Base-by-base conservation (phyloP, 164 flowering plant species). In the Tinospora cordifolia region DNA sequence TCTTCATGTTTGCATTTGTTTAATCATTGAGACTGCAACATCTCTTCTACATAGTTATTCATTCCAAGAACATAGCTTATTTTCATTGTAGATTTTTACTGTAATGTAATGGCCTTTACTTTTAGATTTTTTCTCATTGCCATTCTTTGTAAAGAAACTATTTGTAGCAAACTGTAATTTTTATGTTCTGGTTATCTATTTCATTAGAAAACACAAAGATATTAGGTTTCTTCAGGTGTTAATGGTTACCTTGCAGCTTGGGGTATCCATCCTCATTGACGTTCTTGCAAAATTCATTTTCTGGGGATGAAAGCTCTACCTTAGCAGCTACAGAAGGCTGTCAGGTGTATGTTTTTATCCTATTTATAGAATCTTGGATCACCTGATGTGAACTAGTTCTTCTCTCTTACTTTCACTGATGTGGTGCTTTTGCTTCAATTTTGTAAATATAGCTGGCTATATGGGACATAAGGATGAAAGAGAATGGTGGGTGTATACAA, bases 401-500 rank as follows among this genome's bases (percentile, higher is more conserved):
- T 25, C 1, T 34, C 39, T 24, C 34, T 71, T 34, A 17, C 11
- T 44, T 10, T 39, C 26, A 12, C 3, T 24, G 6, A 39, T 72
- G 13, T 71, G 19, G 30, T 65, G 63, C 24, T 69, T 71, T 36
- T 72, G 39, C 69, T 72, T 66, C 36, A 63, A 62, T 54, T 38
- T 34, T 64, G 27, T 3, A 60, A 26, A 10, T 79, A 67, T 82
- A 91, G 97, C 80, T 92, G 64, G 79, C 83, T 9, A 81, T 92
- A 72, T 92, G 96, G 98, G 93, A 88, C 73, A 74, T 90, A 77
- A 81, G 98, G 79, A 78, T 80, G 80, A 86, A 84, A 75, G 90
- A 90, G 78, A 92, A 85, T 73, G 92, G 90, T 51, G 96, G 96
- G 46, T 92, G 96, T 67, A 68, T 90, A 63, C 86, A 86, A 8